These are phyloP conservation scores for Suillus hirtellus DNA, from an alignment of 768 basidiomycete genomes.

Conservation along the genomic window DNA sequence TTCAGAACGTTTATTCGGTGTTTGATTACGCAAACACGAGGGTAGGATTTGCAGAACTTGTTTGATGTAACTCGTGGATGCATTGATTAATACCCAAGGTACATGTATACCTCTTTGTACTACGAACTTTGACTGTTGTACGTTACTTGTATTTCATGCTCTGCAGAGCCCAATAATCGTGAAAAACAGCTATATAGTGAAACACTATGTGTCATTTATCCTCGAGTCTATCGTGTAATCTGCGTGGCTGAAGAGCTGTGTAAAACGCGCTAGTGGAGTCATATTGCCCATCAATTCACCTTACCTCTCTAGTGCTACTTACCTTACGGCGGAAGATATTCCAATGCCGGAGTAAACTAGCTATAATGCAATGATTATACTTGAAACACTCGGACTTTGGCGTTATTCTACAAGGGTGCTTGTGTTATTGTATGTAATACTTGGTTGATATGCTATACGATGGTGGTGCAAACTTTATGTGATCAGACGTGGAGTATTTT, in stretches of 20 bases:
- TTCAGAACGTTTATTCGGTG: constrained; percentile 25
- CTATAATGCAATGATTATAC: not conserved
- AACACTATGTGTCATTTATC: no score
- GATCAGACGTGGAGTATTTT: not conserved
- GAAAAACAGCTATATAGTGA: no score
- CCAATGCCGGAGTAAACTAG: no score
- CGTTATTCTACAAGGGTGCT: not conserved
- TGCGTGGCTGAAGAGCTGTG: no score
- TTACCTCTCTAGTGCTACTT: no score
- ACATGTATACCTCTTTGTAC: not conserved
- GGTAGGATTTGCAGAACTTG: constrained; percentile 39
- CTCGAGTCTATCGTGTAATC: no score
- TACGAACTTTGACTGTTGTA: not conserved
- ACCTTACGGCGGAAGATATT: no score
- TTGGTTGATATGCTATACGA: constrained; percentile 4
- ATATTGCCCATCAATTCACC: no score
- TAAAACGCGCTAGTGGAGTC: no score
- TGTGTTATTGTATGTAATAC: not conserved
- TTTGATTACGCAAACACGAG: constrained; percentile 29
- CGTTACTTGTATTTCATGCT: not conserved
- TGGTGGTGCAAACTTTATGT: not conserved
- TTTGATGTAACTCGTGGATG: not conserved
- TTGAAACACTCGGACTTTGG: not conserved
- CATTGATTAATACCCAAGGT: not conserved
- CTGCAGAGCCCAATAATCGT: no score